Percentiles rank a stretch among this genome's conserved stretches.
Evolutionary conservation across 2,329 filamentous ascomycete species (phyloP).

Genomic region (Fusarium miscanthi): DNA sequence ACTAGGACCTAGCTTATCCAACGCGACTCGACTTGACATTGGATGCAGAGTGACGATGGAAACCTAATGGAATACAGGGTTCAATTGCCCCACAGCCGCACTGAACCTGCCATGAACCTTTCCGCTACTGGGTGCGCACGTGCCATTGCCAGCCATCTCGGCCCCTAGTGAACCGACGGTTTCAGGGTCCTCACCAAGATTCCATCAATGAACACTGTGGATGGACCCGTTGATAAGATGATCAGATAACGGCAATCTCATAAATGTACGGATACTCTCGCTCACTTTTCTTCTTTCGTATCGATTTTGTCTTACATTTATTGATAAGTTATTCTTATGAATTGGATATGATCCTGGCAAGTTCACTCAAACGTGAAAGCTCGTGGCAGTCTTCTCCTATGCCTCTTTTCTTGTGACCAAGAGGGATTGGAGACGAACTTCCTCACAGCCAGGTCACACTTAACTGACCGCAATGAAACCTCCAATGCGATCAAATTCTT

Average conservation of each 20-base stretch:
- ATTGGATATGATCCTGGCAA: neutral
- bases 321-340: neutral
- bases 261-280: neutral
- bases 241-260: conserved; percentile 31
- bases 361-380: neutral
- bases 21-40: conserved; percentile 18
- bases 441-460: neutral
- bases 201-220: neutral
- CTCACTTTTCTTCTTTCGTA: neutral
- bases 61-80: conserved; percentile 31
- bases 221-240: conserved; percentile 32
- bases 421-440: neutral
- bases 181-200: conserved; percentile 24
- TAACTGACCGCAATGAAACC: neutral
- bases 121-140: conserved; percentile 37
- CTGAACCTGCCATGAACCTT: conserved; percentile 27
- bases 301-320: neutral
- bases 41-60: conserved; percentile 38
- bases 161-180: conserved; percentile 16
- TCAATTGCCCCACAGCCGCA: conserved; percentile 37
- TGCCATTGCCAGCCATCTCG: conserved; percentile 32
- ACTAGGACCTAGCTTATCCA: conserved; percentile 12
- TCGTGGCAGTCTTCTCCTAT: neutral
- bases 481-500: neutral
- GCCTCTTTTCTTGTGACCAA: neutral